phyloP scores from a whole-genome alignment of 306 rosid species.

The Boehmeria nivea region DNA sequence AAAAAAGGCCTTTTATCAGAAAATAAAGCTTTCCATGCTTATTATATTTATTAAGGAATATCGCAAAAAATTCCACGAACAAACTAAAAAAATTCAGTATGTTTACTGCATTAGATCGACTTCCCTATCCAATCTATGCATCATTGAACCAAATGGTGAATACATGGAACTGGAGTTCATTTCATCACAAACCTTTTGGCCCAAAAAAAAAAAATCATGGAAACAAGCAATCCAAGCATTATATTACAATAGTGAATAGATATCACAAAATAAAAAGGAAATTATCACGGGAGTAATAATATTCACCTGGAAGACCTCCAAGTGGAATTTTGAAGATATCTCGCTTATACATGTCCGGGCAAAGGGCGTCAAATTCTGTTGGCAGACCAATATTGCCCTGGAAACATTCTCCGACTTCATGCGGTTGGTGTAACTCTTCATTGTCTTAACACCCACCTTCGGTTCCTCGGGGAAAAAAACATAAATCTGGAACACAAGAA shows the following conservation, averaged over 20 bases:
- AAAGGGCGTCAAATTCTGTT: constrained; percentile 47
- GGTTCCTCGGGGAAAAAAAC: constrained; percentile 64
- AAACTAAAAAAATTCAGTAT: no score
- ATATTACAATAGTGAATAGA: no score
- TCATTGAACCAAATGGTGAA: no score
- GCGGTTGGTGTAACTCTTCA: constrained; percentile 51
- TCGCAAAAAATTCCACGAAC: no score
- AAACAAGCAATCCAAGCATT: constrained; percentile 1
- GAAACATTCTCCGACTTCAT: constrained; percentile 64
- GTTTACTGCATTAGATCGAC: no score
- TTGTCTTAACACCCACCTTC: constrained; percentile 52
- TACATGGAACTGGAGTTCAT: no score
- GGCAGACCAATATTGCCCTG: constrained; percentile 59
- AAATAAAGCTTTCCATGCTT: no score
- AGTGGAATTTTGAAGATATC: constrained; percentile 41
- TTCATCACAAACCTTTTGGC: no score
- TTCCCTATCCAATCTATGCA: no score
- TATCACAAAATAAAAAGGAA: background rate
- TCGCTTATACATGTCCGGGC: constrained; percentile 41
- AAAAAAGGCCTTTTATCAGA: no score
- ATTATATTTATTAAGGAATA: no score
- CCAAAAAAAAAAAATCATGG: background rate
- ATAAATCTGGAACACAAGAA: constrained; percentile 45
- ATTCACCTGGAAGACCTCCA: constrained; percentile 81
- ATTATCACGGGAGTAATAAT: constrained; percentile 1